Conservation (phyloP, 202 grass and related monocot genomes). For the Musa balbisiana region DNA sequence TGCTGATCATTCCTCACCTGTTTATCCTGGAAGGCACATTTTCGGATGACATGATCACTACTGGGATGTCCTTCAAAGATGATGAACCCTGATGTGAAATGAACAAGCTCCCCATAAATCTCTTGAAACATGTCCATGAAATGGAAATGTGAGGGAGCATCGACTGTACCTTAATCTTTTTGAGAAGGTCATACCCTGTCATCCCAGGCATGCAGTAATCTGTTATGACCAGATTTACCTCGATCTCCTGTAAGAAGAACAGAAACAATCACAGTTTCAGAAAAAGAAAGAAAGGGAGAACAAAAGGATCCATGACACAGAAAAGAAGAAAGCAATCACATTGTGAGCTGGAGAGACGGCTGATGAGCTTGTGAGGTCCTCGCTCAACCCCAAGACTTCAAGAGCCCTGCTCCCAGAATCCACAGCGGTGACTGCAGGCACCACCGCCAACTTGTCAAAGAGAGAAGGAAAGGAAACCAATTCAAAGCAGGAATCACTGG, state of each 20-base stretch:
- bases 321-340: neutral
- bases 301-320: neutral
- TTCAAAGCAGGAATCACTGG: no score
- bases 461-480: neutral
- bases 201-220: conserved; percentile 21
- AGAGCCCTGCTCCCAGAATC: conserved; percentile 24
- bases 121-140: neutral
- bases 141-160: neutral
- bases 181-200: conserved; percentile 20
- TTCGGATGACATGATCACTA: conserved; percentile 21
- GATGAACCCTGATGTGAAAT: neutral
- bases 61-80: conserved; percentile 9
- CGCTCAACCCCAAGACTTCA: conserved; percentile 9
- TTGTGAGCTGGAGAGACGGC: neutral
- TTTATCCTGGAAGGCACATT: conserved; percentile 19
- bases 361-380: neutral
- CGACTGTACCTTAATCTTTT: conserved; percentile 10
- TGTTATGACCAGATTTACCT: conserved; percentile 17
- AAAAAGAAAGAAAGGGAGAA: neutral
- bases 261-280: neutral
- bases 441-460: neutral
- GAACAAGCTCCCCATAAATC: neutral
- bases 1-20: neutral
- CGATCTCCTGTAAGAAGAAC: neutral
- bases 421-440: conserved; percentile 16